Base-by-base conservation (phyloP, 441 rosid species). In the Raphanus hybrid region DNA sequence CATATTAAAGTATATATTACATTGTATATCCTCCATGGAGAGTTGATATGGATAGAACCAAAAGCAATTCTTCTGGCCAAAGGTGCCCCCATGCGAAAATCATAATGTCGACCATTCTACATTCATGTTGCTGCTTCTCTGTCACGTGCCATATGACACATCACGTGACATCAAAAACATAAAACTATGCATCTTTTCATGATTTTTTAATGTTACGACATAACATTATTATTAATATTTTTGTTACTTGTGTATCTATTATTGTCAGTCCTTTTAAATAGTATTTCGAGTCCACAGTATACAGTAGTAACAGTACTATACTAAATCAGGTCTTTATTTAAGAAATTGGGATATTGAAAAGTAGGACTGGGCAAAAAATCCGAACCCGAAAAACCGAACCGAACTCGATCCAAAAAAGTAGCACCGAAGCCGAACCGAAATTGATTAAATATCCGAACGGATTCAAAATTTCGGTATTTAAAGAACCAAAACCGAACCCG, bases 81-180 rank as follows among this genome's bases (percentile, higher is more conserved):
- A 27, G 27, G 55, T 80, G 77, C 75, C 78, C 80, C 78, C 90
- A 82, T 84, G 87, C 86, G 76, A 62, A 65, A 84, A 86, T 86
- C 81, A 89, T 88, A 35, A 37, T 86, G 89, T 86, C 90, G 78
- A 74, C 85, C 70, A 78, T 52, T 68, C 81, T 73, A 58, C 60
- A 52, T 65, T 57, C 79, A 87, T 82, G 83, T 79, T 80, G 74
- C 79, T 76, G 71, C 68, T 59, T 65, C 62, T 11, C 69, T 76
- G 79, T 69, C 83, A 70, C 78, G 58, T 70, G 63, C 14, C 74
- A 70, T 73, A 39, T 35, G 69, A 58, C 59, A 58, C n/a, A 66
- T 52, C 78, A 65, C 78, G 71, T 77, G 76, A 71, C 68, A 77
- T 58, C n/a, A 73, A 73, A 29, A 27, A 69, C 67, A 77, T 68